Base-by-base conservation (phyloP, 805 yeast genomes). In the Wickerhamomyces subpelliculosus region DNA sequence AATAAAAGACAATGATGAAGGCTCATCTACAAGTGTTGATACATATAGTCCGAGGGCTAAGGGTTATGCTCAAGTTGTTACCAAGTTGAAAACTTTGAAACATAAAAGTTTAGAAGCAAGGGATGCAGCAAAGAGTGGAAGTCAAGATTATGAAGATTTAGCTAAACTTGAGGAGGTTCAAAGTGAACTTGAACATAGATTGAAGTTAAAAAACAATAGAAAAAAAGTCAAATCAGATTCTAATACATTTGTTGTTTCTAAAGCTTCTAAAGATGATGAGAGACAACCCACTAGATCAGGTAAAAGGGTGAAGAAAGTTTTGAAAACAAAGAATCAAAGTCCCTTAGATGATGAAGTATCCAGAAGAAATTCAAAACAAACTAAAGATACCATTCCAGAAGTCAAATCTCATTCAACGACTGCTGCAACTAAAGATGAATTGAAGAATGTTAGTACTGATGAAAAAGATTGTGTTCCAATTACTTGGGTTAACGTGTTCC, bases 401-500 rank as follows among this genome's bases (percentile, higher is more conserved):
- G 6, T 5, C 9, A 4, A 13, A 26, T 8, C 17, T 5, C 17
- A 16, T 13, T 26, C 27, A 26, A 26, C 13, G 27, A 9, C 25
- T 8, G 27, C 25, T 8, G 27, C 11, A 18, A 11, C 22, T 16
- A 29, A 29, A 12, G 21, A n/a, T n/a, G n/a, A n/a, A n/a, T n/a
- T n/a, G n/a, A n/a, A n/a, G n/a, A n/a, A n/a, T n/a, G n/a, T n/a
- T n/a, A n/a, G n/a, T n/a, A n/a, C n/a, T 11, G 5, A 13, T 18
- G 32, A 35, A 11, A 17, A 48, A 17, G 60, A 60, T 21, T 74
- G 79, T 54, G 70, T 64, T 21, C 67, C 67, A 4, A 64, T 74
- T 10, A 73, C 77, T 0, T 73, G 79, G 79, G 65, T 52, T 44
- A 72, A 67, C 39, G 65, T 73, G 0, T 68, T 75, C 43, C 75